Conservation (phyloP, 192 early-diverging fungal genomes). For the Podila epicladia region DNA sequence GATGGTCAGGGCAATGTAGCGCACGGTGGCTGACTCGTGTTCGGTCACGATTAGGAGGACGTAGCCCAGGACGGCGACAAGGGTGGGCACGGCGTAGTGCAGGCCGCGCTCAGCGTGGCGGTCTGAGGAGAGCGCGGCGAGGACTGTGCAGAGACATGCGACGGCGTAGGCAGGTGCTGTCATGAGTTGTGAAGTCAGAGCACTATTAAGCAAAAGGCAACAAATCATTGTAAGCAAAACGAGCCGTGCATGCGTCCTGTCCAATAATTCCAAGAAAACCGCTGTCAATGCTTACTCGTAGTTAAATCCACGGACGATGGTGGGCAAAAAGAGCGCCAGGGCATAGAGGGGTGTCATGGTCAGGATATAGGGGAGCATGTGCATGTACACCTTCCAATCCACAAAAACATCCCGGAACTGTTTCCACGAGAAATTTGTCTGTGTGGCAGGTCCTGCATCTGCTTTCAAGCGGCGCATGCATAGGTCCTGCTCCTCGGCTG, state of each 20-base stretch:
- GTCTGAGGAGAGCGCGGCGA: slow-evolving; percentile 17
- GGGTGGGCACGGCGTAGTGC: slow-evolving; percentile 42
- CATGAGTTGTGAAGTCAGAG: slow-evolving; percentile 42
- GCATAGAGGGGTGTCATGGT: slow-evolving; percentile 68
- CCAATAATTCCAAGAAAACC: too few relatives aligned
- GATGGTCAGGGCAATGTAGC: slow-evolving; percentile 47
- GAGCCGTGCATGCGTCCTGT: background rate
- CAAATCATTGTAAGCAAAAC: background rate
- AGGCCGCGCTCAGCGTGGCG: slow-evolving; percentile 51
- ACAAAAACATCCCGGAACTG: slow-evolving; percentile 55
- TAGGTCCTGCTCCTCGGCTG: slow-evolving; percentile 47
- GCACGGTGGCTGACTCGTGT: slow-evolving; percentile 13
- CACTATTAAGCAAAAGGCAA: background rate
- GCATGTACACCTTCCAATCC: slow-evolving; percentile 60
- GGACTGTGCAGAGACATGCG: slow-evolving; percentile 27
- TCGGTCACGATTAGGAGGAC: slow-evolving; percentile 45
- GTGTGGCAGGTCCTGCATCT: slow-evolving; percentile 57
- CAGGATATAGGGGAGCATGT: slow-evolving; percentile 66
- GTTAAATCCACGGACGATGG: slow-evolving; percentile 72
- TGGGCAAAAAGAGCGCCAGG: slow-evolving; percentile 73
- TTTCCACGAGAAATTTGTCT: slow-evolving; percentile 57
- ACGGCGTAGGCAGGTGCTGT: slow-evolving; percentile 56
- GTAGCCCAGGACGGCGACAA: slow-evolving; percentile 52
- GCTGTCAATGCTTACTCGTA: slow-evolving; percentile 33
- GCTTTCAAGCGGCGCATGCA: slow-evolving; percentile 40